A percentile compares a stretch with the other conserved stretches of the same genome.
Evolutionary conservation across 1,139 yeast genomes (phyloP).

Genomic region (Pichia sp.): DNA sequence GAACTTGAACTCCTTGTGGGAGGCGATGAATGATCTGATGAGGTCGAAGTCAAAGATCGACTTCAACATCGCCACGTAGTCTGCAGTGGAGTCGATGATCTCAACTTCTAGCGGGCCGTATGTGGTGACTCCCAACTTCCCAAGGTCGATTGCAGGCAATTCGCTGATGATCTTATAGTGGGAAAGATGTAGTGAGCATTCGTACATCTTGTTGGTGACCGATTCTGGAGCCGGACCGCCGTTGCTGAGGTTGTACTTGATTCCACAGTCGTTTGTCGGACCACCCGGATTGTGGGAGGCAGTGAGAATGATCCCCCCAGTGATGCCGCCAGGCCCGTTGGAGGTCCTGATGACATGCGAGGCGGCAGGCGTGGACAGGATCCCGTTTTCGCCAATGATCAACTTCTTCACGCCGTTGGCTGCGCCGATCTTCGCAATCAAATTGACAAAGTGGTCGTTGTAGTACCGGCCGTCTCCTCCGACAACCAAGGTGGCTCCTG

Average conservation of each 20-base stretch:
- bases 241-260: slow-evolving; percentile 88
- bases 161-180: slow-evolving; percentile 54
- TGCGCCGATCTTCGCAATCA: slow-evolving; percentile 78
- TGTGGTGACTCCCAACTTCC: slow-evolving; percentile 47
- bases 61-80: slow-evolving; percentile 74
- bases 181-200: slow-evolving; percentile 54
- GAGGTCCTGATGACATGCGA: slow-evolving; percentile 81
- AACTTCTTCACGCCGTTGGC: slow-evolving; percentile 87
- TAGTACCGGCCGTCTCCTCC: slow-evolving; percentile 98
- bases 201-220: slow-evolving; percentile 83
- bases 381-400: slow-evolving; percentile 82
- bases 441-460: slow-evolving; percentile 74
- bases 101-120: slow-evolving; percentile 61
- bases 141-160: slow-evolving; percentile 58
- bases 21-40: slow-evolving; percentile 63
- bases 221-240: slow-evolving; percentile 99
- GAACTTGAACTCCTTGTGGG: slow-evolving; percentile 57
- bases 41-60: slow-evolving; percentile 83
- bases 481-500: slow-evolving; percentile 72
- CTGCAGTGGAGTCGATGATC: slow-evolving; percentile 75
- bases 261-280: slow-evolving; percentile 86
- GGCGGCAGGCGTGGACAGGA: slow-evolving; percentile 93
- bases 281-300: slow-evolving; percentile 99
- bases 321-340: slow-evolving; percentile 45
- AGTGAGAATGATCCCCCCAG: slow-evolving; percentile 94